Evolutionary conservation across 371 early-diverging fungal genomes (phyloP).

Genomic region (Lichtheimia corymbifera): DNA sequence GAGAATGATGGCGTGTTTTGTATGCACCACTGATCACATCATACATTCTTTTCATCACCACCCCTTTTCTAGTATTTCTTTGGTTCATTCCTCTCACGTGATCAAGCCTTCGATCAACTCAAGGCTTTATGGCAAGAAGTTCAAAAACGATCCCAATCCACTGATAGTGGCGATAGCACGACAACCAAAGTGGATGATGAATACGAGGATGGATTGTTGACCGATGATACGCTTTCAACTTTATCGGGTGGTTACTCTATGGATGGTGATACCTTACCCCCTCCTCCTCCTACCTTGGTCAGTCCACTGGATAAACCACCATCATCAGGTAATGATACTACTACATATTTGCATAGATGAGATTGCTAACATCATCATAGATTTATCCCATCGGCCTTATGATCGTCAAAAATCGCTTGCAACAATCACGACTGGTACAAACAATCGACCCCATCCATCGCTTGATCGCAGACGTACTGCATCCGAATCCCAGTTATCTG

Average conservation of each 20-base stretch:
- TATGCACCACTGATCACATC: too few relatives aligned
- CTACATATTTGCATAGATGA: background rate
- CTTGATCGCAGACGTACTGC: constrained; percentile 9
- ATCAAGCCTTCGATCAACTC: constrained; percentile 72
- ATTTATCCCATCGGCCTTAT: constrained; percentile 1
- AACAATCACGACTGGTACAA: background rate
- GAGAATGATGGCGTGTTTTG: too few relatives aligned
- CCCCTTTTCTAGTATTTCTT: constrained; percentile 61
- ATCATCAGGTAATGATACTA: background rate
- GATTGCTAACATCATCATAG: background rate
- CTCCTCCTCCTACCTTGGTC: constrained; percentile 1
- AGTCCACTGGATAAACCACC: constrained; percentile 1
- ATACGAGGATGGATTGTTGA: constrained; percentile 4
- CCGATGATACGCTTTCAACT: constrained; percentile 9
- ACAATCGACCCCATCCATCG: constrained; percentile 1
- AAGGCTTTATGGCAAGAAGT: constrained; percentile 61
- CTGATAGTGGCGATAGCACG: constrained; percentile 4
- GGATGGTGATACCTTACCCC: constrained; percentile 6
- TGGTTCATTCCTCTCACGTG: constrained; percentile 79
- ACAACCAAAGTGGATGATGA: constrained; percentile 10
- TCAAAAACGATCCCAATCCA: constrained; percentile 5
- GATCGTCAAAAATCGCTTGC: constrained; percentile 10
- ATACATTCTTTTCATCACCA: background rate
- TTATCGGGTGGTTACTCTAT: constrained; percentile 1
- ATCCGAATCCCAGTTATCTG: constrained; percentile 8